Percentiles rank a stretch among this genome's conserved stretches.
Evolutionary conservation across 352 stramenopile genomes (phyloP).

Genomic region (Pythium aristosporum): DNA sequence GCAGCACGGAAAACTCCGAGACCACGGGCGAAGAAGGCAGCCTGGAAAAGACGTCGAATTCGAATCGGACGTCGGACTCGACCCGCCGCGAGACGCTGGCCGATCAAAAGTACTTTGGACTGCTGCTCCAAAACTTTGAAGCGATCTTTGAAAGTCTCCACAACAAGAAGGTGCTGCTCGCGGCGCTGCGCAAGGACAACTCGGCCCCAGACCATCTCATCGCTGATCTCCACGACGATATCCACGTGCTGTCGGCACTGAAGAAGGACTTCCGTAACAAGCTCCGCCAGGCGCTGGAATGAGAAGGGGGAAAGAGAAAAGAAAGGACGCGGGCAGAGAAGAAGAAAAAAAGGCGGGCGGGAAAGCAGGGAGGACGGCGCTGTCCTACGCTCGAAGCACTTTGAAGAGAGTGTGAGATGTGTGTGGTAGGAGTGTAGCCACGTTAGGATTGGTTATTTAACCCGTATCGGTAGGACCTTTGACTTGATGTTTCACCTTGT

Average conservation of each 20-base stretch:
- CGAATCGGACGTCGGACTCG: constrained; percentile 45
- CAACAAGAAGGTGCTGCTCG: constrained; percentile 82
- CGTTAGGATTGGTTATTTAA: constrained; percentile 27
- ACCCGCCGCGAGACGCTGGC: constrained; percentile 56
- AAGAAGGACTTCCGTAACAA: constrained; percentile 85
- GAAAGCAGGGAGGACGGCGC: neutral
- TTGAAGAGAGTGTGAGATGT: neutral
- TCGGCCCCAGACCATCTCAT: constrained; percentile 72
- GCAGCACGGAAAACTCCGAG: constrained; percentile 76
- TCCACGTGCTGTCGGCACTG: constrained; percentile 74
- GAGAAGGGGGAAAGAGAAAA: neutral
- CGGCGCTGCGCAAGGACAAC: constrained; percentile 64
- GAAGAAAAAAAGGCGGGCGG: constrained; percentile 3
- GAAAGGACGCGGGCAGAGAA: neutral
- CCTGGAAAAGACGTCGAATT: constrained; percentile 45
- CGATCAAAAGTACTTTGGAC: constrained; percentile 79
- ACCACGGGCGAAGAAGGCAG: constrained; percentile 72
- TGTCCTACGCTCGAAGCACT: neutral
- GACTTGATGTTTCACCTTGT: neutral
- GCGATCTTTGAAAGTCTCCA: constrained; percentile 82
- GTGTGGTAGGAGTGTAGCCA: constrained; percentile 20
- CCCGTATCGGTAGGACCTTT: neutral
- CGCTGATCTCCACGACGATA: constrained; percentile 75
- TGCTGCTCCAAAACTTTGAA: constrained; percentile 84
- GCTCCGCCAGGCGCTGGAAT: constrained; percentile 58